A percentile compares a stretch with the other conserved stretches of the same genome.
Conservation (phyloP, 805 yeast genomes). For the Komagataella pastoris region DNA sequence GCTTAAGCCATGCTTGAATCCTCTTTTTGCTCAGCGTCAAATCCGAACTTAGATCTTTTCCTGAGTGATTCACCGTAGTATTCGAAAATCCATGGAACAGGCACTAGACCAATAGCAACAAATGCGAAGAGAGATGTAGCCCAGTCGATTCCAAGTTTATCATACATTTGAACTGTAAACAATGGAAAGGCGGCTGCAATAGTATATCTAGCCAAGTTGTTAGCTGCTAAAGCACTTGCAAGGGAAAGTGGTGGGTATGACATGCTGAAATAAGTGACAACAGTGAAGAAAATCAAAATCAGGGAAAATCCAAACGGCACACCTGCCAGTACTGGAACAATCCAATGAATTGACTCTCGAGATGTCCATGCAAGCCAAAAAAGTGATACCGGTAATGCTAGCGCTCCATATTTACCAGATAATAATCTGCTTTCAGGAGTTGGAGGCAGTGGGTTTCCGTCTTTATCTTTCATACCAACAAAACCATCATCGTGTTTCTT, state of each 20-base stretch:
- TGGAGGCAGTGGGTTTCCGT: constrained; percentile 40
- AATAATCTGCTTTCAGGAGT: constrained; percentile 50
- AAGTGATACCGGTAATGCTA: constrained; percentile 50
- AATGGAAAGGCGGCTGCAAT: constrained; percentile 74
- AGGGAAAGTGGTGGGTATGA: constrained; percentile 63
- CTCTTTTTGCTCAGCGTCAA: constrained; percentile 10
- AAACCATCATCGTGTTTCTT: constrained; percentile 52
- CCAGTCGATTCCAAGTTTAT: constrained; percentile 62
- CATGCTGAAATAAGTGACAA: constrained; percentile 55
- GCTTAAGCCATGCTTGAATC: not conserved
- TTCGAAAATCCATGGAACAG: constrained; percentile 62
- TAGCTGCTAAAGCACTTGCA: constrained; percentile 87
- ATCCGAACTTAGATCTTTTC: constrained; percentile 43
- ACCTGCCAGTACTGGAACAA: constrained; percentile 66
- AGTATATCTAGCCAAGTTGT: constrained; percentile 63
- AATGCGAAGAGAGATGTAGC: constrained; percentile 60
- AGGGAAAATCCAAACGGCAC: constrained; percentile 68
- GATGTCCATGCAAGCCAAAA: constrained; percentile 83
- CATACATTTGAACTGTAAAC: constrained; percentile 76
- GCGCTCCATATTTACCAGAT: constrained; percentile 54
- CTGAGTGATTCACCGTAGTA: constrained; percentile 47
- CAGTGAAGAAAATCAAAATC: constrained; percentile 57
- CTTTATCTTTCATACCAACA: constrained; percentile 35
- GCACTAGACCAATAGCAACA: constrained; percentile 55
- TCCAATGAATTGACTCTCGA: constrained; percentile 51